Evolutionary conservation across 306 rosid species (phyloP).

Genomic region (Fragaria iinumae): DNA sequence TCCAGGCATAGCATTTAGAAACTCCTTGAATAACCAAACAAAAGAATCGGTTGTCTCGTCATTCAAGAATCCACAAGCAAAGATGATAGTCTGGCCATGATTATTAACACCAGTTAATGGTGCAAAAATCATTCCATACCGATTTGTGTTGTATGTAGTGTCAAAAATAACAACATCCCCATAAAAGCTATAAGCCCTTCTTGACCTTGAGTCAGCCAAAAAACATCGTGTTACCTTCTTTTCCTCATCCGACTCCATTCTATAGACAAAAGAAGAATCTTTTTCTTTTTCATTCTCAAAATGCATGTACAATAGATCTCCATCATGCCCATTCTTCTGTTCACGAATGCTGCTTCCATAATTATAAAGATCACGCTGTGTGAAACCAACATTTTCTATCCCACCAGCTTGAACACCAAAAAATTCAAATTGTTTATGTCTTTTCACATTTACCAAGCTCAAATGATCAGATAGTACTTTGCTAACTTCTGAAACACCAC

Average conservation of each 20-base stretch:
- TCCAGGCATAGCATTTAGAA: neutral
- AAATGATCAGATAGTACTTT: neutral
- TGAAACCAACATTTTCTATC: neutral
- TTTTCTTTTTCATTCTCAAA: neutral
- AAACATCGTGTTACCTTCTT: neutral
- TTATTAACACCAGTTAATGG: neutral
- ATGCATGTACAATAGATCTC: neutral
- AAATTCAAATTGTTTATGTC: neutral
- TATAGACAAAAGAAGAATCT: too few species aligned
- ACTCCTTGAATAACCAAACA: conserved; percentile 3
- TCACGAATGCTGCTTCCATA: too few species aligned
- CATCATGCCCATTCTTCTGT: neutral
- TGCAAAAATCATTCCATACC: neutral
- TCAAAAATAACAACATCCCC: neutral
- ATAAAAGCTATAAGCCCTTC: neutral
- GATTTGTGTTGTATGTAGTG: neutral
- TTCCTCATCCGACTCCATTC: neutral
- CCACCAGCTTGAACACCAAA: neutral
- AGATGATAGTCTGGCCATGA: neutral
- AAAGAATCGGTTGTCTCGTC: neutral
- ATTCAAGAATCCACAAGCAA: neutral
- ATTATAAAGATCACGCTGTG: too few species aligned
- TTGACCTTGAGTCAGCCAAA: neutral
- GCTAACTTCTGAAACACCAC: neutral
- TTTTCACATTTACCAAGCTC: neutral